phyloP scores from a whole-genome alignment of 768 basidiomycete genomes.

The Leccinum obscurum region DNA sequence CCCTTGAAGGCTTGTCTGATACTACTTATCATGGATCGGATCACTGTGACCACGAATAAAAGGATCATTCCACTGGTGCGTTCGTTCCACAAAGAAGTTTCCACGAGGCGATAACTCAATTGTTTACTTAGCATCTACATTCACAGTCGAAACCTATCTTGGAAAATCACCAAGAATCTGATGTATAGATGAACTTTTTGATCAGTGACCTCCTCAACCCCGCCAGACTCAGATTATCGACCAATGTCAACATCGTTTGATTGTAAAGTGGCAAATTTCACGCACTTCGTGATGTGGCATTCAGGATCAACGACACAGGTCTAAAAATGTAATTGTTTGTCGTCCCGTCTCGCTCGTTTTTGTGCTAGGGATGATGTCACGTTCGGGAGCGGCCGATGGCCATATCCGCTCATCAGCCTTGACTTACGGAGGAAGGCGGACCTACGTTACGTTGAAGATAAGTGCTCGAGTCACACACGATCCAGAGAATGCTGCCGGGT shows the following conservation, averaged over 20 bases:
- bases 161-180: slow-evolving; percentile 5
- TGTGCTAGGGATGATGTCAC: not conserved
- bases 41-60: not conserved
- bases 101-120: not conserved
- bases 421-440: slow-evolving; percentile 1
- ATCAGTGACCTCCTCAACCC: not conserved
- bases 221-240: not conserved
- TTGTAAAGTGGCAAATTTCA: slow-evolving; percentile 8
- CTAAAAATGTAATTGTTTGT: not conserved
- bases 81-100: slow-evolving; percentile 5
- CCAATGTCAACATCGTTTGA: slow-evolving; percentile 3
- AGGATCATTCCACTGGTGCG: slow-evolving; percentile 4
- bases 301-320: not conserved
- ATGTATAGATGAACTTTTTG: not conserved
- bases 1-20: not conserved
- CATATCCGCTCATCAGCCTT: slow-evolving; percentile 17
- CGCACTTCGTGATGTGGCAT: slow-evolving; percentile 1
- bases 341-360: slow-evolving; percentile 1
- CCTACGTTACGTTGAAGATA: slow-evolving; percentile 9
- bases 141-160: slow-evolving; percentile 10
- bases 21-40: not conserved
- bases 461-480: slow-evolving; percentile 12
- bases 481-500: slow-evolving; percentile 13
- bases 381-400: slow-evolving; percentile 16
- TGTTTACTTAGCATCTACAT: not conserved